A percentile compares a stretch with the other conserved stretches of the same genome.
Evolutionary conservation across 1,284 basidiomycete species (phyloP).

Genomic region (Austroboletus novae-zelandiae): DNA sequence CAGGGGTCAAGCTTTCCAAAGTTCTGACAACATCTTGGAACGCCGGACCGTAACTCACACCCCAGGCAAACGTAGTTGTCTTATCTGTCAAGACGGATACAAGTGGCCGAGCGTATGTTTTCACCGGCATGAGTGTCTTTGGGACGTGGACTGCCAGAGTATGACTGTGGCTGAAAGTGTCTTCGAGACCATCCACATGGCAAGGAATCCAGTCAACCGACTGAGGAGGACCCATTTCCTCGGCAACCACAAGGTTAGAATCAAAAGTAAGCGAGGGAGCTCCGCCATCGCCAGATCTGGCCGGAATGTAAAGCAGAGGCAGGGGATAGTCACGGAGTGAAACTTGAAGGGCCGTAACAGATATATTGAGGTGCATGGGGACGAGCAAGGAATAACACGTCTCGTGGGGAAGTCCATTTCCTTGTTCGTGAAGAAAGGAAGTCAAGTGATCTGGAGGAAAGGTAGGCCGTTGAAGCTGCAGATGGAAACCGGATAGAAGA

Average conservation of each 20-base stretch:
- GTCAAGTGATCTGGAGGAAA: constrained; percentile 59
- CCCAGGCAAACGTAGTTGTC: constrained; percentile 85
- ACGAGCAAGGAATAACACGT: constrained; percentile 80
- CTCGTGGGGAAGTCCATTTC: constrained; percentile 67
- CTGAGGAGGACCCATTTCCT: constrained; percentile 77
- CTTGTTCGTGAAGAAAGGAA: constrained; percentile 72
- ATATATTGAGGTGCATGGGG: constrained; percentile 79
- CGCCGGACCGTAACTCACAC: constrained; percentile 83
- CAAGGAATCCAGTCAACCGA: constrained; percentile 77
- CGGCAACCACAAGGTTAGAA: constrained; percentile 84
- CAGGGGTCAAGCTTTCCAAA: constrained; percentile 79
- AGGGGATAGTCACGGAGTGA: constrained; percentile 82
- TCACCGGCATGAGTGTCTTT: constrained; percentile 94
- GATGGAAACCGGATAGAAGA: constrained; percentile 55
- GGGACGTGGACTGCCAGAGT: constrained; percentile 72
- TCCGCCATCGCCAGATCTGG: constrained; percentile 33
- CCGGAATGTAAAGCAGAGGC: constrained; percentile 62
- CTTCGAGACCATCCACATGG: constrained; percentile 54
- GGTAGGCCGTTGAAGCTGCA: constrained; percentile 63
- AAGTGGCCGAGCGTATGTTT: constrained; percentile 82
- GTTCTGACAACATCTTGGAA: constrained; percentile 87
- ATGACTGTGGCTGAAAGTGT: constrained; percentile 51
- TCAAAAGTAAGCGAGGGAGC: constrained; percentile 63
- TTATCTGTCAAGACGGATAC: constrained; percentile 66
- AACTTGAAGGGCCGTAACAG: constrained; percentile 60